Base-by-base conservation (phyloP, 2,329 filamentous ascomycete genomes). In the Alternaria sp. region DNA sequence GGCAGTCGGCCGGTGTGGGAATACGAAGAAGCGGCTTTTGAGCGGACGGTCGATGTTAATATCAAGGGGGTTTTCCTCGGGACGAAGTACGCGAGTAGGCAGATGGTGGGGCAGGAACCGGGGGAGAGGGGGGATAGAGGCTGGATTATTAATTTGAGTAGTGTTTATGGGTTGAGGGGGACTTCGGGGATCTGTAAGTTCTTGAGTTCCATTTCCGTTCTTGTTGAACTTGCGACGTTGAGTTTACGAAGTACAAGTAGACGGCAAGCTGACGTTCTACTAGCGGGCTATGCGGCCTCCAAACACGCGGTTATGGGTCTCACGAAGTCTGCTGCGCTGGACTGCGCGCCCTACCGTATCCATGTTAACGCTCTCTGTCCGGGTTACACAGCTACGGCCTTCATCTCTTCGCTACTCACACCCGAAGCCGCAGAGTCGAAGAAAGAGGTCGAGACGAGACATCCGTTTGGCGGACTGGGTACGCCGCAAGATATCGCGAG, bases 291-390 rank as follows among this genome's bases (percentile, higher is more conserved):
- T 54, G 77, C 78, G 11, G 80, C 85, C 0, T 83, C 82, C 0
- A 87, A 87, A 64, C 84, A 83, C 6, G 85, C 83, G 0, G 84
- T 87, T 0, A 76, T 82, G 57, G 83, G 83, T n/a, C 64, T 87
- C 5, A 88, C 85, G 0, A 79, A 81, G 32, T 75, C 81, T 9
- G 78, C 85, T 0, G 85, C 85, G 0, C 63, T 84, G 36, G 86
- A 88, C 44, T 86, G 85, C 65, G 85, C 82, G 0, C 70, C 72
- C 1, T 70, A 83, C 11, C 75, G 80, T 0, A 85, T 88, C 25
- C 85, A 87, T 63, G 81, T 82, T 32, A 87, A 87, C 67, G 84
- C 84, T 0, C 79, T 88, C 6, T 86, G 85, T 57, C 86, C 86
- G 5, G 86, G 86, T 6, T 87, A 75, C 43, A 75, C 71, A 17